Percentiles rank a stretch among this genome's conserved stretches.
These are phyloP conservation scores for Geranium incanum DNA, from an alignment of 441 rosid genomes.

Conservation along the genomic window DNA sequence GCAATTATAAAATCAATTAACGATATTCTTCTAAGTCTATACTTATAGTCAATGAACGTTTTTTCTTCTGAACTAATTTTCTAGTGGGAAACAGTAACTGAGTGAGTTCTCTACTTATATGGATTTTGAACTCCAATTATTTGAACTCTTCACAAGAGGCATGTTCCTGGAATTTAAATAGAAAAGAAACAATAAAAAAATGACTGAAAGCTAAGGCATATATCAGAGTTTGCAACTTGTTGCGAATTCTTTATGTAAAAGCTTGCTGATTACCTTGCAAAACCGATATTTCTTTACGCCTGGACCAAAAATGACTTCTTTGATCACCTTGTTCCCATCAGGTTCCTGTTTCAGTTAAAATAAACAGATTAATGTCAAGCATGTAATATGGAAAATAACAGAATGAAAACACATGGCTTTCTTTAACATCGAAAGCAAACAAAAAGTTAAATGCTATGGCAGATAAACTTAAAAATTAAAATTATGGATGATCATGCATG, in stretches of 20 bases:
- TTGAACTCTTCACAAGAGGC: neutral
- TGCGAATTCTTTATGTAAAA: slow-evolving; percentile 2
- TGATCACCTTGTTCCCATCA: slow-evolving; percentile 63
- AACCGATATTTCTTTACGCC: slow-evolving; percentile 61
- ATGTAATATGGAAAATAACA: neutral
- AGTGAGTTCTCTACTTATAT: neutral
- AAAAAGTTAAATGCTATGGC: neutral
- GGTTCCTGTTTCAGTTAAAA: slow-evolving; percentile 38
- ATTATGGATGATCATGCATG: neutral
- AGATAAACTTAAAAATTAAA: neutral
- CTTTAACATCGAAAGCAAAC: neutral
- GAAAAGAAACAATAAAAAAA: neutral
- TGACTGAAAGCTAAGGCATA: neutral
- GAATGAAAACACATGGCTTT: neutral
- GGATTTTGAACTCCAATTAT: neutral
- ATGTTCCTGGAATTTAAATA: neutral
- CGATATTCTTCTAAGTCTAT: neutral
- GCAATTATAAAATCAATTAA: neutral
- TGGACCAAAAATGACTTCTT: slow-evolving; percentile 57
- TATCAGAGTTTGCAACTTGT: neutral
- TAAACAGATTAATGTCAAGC: slow-evolving; percentile 8
- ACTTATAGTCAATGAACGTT: neutral
- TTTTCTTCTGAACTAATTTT: neutral
- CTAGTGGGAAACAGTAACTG: neutral
- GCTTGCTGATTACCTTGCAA: slow-evolving; percentile 55